phyloP scores from a whole-genome alignment of 2,329 filamentous ascomycete genomes.

The Tolypocladium ovalisporum region DNA sequence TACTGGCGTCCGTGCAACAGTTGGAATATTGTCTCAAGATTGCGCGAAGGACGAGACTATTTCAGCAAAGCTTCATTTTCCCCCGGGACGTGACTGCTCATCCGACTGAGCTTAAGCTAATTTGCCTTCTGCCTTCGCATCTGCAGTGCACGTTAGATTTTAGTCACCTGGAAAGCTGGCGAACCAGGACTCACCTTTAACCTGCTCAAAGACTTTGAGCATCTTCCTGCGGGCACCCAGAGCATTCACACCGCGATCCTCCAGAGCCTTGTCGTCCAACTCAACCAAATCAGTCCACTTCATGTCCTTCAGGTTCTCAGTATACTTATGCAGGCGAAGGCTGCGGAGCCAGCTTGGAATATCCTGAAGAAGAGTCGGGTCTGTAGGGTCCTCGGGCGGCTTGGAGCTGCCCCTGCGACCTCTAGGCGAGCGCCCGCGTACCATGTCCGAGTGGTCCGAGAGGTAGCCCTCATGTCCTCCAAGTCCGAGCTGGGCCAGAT shows the following conservation, averaged over 20 bases:
- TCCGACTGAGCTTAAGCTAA: constrained; percentile 28
- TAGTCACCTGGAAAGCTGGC: not conserved
- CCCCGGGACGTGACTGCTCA: not conserved
- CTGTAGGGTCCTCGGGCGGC: constrained; percentile 94
- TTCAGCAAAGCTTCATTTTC: not conserved
- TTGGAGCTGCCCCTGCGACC: constrained; percentile 91
- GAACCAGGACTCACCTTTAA: constrained; percentile 50
- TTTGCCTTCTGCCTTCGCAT: constrained; percentile 66
- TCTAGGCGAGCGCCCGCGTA: constrained; percentile 80
- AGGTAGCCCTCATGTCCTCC: constrained; percentile 73
- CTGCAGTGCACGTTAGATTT: constrained; percentile 25
- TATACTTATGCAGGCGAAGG: constrained; percentile 95
- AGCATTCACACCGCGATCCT: constrained; percentile 88
- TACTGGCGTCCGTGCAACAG: not conserved
- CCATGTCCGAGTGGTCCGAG: constrained; percentile 87
- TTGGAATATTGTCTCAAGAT: not conserved
- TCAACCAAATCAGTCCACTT: constrained; percentile 91
- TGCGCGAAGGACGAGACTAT: not conserved
- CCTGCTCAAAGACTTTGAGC: constrained; percentile 98
- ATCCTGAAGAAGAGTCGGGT: constrained; percentile 80
- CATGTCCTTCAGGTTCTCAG: constrained; percentile 93
- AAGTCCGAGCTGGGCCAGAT: constrained; percentile 60
- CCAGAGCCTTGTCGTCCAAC: constrained; percentile 84
- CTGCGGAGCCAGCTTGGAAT: constrained; percentile 95
- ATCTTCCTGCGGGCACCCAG: constrained; percentile 93